Base-by-base conservation (phyloP, 805 yeast genomes). In the Metschnikowia rubicola region DNA sequence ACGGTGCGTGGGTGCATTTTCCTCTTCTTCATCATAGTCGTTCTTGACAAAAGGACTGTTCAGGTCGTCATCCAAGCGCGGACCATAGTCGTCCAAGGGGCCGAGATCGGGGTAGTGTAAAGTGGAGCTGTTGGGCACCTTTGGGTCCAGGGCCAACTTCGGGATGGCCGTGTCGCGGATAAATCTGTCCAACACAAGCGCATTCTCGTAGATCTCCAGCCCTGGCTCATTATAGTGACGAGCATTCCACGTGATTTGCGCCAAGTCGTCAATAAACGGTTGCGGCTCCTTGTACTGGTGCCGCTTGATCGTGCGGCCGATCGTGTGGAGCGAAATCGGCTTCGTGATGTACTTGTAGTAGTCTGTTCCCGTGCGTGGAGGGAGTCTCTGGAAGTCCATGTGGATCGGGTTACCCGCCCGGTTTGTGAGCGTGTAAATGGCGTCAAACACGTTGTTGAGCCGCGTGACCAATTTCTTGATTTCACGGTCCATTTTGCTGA, bases 221-320 rank as follows among this genome's bases (percentile, higher is more conserved):
- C 76, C 82, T 52, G 81, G 83, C 48, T 81, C 82, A 65, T 92
- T 92, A 66, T 84, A 92, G 39, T 84, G 79, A 50, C 88, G 79
- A 3, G 97, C 97, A 61, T 92, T 92, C 90, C 96, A 88, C 1
- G 88, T 79, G 43, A 92, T 86, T 64, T 88, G 95, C 0, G 85
- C 88, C 49, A 91, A 62, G 64, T 91, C 97, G 47, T 72, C 77
- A 33, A 91, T 68, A 63, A 88, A 90, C 38, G 81, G 83, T 56
- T 83, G 86, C 0, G 88, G 80, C 39, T 72, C 72, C 5, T 68
- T 63, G 67, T 90, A 91, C 50, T 67, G 68, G 41, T 65, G 66
- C 35, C 75, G 71, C 49, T 80, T 79, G 32, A 87, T 66, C 49
- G 79, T 74, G 54, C 82, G 77, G 47, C 78, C 82, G 47, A 91